Percentiles rank a stretch among this genome's conserved stretches.
phyloP scores from a whole-genome alignment of 345 rosid genomes.

The Populus pruinosa region DNA sequence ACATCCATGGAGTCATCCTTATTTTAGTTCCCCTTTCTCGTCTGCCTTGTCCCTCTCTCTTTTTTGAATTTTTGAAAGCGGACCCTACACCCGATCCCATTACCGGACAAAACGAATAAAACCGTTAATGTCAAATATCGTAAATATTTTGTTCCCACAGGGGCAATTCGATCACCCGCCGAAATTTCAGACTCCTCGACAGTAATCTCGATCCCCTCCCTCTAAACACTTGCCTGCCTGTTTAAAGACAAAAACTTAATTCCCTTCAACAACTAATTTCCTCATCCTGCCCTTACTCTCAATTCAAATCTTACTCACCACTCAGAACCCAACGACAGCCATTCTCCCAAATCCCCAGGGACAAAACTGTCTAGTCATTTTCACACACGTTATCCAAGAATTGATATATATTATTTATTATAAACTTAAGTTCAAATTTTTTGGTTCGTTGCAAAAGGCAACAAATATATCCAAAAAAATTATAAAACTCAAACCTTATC shows the following conservation, averaged over 20 bases:
- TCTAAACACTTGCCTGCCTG: neutral
- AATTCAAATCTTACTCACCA: neutral
- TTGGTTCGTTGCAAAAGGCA: constrained; percentile 5
- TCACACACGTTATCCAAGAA: neutral
- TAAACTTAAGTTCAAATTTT: neutral
- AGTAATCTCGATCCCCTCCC: constrained; percentile 25
- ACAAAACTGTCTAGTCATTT: neutral
- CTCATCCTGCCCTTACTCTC: neutral
- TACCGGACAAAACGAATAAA: constrained; percentile 10
- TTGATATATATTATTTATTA: neutral
- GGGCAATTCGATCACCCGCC: constrained; percentile 10
- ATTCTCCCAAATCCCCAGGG: neutral
- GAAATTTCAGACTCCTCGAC: constrained; percentile 26
- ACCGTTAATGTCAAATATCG: constrained; percentile 30
- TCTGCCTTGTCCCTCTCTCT: constrained; percentile 14
- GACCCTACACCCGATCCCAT: neutral
- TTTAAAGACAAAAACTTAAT: neutral
- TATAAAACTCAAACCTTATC: neutral
- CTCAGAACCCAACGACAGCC: neutral
- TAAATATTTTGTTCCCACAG: neutral
- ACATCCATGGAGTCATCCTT: too few relatives aligned
- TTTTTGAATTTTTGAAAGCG: constrained; percentile 18
- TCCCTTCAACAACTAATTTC: neutral
- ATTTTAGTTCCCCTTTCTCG: constrained; percentile 6
- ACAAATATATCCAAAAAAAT: neutral